A percentile compares a stretch with the other conserved stretches of the same genome.
phyloP scores from a whole-genome alignment of 768 basidiomycete species.

The Mrakia blollopis region DNA sequence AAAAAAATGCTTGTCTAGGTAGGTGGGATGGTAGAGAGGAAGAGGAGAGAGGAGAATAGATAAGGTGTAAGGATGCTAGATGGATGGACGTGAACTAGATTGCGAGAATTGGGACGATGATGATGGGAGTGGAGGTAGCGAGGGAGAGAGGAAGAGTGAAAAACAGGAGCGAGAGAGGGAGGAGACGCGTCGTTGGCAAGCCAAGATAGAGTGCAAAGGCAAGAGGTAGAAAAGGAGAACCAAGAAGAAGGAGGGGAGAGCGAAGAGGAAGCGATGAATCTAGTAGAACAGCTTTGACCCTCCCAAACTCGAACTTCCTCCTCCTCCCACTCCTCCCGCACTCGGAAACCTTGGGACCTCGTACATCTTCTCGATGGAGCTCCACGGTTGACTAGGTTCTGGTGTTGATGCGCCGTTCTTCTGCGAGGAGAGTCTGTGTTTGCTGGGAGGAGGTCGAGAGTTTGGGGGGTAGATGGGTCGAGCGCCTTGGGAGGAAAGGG shows the following conservation, averaged over 20 bases:
- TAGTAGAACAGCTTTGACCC: conserved; percentile 22
- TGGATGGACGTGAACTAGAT: background rate
- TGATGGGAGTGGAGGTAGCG: too few relatives aligned
- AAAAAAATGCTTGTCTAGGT: background rate
- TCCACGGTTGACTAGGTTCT: background rate
- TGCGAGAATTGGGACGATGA: too few relatives aligned
- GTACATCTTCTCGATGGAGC: conserved; percentile 24
- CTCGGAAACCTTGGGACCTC: conserved; percentile 16
- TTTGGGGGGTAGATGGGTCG: background rate
- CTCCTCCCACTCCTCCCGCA: background rate
- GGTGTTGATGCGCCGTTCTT: background rate
- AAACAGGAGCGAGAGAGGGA: background rate
- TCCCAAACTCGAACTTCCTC: background rate
- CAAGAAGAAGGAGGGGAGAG: background rate
- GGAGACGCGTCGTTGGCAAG: background rate
- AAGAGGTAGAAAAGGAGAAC: too few relatives aligned
- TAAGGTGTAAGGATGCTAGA: background rate
- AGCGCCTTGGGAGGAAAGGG: background rate
- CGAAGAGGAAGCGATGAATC: background rate
- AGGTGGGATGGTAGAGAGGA: too few relatives aligned
- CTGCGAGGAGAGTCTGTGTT: background rate
- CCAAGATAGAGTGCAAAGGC: too few relatives aligned
- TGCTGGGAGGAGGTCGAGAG: background rate
- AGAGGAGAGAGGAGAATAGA: background rate
- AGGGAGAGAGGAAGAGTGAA: too few relatives aligned